phyloP scores from a whole-genome alignment of 2,329 filamentous ascomycete species.

The Tolypocladium pustulatum region DNA sequence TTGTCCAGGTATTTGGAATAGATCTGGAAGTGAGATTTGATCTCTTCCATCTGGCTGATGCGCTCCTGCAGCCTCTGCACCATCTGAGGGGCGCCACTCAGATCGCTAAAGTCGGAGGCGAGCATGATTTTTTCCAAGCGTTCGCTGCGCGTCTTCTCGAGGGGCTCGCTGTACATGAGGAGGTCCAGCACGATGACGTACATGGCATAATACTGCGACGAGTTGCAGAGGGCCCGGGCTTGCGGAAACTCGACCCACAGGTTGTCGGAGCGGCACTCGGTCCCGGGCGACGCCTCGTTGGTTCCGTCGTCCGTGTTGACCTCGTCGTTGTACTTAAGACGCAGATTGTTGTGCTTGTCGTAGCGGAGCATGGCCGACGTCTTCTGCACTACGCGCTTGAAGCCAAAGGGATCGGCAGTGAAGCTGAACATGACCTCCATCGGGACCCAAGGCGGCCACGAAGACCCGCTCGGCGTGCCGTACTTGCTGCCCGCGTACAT shows the following conservation, averaged over 20 bases:
- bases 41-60: conserved; percentile 87
- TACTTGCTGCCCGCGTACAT: conserved; percentile 94
- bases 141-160: conserved; percentile 95
- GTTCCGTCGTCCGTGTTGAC: conserved; percentile 56
- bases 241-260: conserved; percentile 96
- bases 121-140: conserved; percentile 97
- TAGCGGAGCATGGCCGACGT: conserved; percentile 91
- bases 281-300: conserved; percentile 38
- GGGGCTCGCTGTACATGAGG: conserved; percentile 87
- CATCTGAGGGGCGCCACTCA: conserved; percentile 87
- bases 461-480: conserved; percentile 70
- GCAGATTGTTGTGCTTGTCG: conserved; percentile 96
- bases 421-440: conserved; percentile 99
- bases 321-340: conserved; percentile 94
- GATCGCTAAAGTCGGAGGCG: conserved; percentile 94
- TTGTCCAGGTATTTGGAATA: conserved; percentile 80
- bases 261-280: conserved; percentile 82
- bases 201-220: conserved; percentile 91
- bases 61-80: conserved; percentile 84
- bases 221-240: conserved; percentile 90
- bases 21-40: conserved; percentile 92
- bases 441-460: conserved; percentile 97
- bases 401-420: conserved; percentile 87
- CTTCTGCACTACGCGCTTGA: conserved; percentile 92
- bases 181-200: conserved; percentile 97